Evolutionary conservation across 441 rosid species (phyloP), one percentile per base, ranked within the genome.

Genomic region (Manihot esculenta): DNA sequence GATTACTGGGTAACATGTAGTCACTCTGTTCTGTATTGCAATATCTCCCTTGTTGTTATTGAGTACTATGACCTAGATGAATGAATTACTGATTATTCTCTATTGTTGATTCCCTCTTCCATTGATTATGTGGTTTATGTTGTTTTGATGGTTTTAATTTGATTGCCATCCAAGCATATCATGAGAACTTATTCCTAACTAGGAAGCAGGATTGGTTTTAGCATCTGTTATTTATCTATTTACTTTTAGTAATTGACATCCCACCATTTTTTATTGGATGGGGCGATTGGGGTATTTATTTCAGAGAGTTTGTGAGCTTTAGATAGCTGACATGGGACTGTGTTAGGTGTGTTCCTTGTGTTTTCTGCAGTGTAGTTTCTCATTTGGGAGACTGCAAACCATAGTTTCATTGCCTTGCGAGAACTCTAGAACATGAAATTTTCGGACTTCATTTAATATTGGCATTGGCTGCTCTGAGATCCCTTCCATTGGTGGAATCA

Each of bases 1-100:
- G 97, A 92, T 94, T 60, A 77, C 94, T 12, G 97, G 97, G 21
- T 89, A 69, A 80, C 12, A n/a, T 50, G 3, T 18, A 61, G 24
- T 38, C 26, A 7, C 10, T 42, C 47, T 33, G 21, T 51, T 49
- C 17, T 51, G 48, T 35, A 1, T 6, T 64, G 38, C 5, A 44
- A 23, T 14, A 10, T 38, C 17, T 42, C 17, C 41, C 8, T 15
- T 60, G 47, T 60, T 60, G 12, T 60, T 35, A 15, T 58, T 58
- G 62, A 33, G 63, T 61, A 20, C 23, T 38, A 15, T 33, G 11
- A 58, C 42, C 30, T 21, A 15, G 42, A 15, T 30, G 62, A 58
- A 58, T 33, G n/a, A 58, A 58, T 58, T 27, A 58, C 41, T 17
- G 17, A 15, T 30, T 30, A 7, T 38, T 38, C 42, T 38, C 7